phyloP scores from a whole-genome alignment of 1,284 basidiomycete species.

The Agaricales sp. region DNA sequence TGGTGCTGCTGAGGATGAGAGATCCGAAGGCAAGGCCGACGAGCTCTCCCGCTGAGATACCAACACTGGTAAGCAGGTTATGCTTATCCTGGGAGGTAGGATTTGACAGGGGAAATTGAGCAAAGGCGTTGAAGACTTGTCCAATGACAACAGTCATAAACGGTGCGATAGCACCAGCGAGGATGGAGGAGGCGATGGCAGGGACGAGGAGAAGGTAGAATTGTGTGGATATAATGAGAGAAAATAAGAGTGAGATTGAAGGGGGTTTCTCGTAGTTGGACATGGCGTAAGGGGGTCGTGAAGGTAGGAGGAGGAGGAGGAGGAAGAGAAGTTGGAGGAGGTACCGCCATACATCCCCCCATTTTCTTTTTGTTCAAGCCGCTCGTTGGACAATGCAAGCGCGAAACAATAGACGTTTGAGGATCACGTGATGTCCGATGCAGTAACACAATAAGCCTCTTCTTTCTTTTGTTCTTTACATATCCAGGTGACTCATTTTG shows the following conservation, averaged over 20 bases:
- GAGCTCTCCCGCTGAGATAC: constrained; percentile 59
- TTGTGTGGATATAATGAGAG: constrained; percentile 47
- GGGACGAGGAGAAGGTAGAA: constrained; percentile 57
- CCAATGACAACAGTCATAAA: constrained; percentile 93
- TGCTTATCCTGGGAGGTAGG: constrained; percentile 38
- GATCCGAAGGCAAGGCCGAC: constrained; percentile 63
- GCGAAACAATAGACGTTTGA: not conserved
- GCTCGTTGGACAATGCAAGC: not conserved
- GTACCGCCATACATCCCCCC: not conserved
- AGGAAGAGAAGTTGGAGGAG: not conserved
- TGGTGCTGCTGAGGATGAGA: constrained; percentile 65
- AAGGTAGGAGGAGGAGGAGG: not conserved
- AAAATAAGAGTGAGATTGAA: constrained; percentile 54
- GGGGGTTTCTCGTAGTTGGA: constrained; percentile 18
- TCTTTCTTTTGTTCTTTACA: not conserved
- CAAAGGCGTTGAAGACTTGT: constrained; percentile 76
- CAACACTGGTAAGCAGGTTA: constrained; percentile 48
- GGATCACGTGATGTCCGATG: not conserved
- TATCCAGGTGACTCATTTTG: not conserved
- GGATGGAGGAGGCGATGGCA: constrained; percentile 57
- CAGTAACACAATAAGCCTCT: not conserved
- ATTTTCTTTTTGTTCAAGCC: constrained; percentile 1
- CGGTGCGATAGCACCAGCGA: constrained; percentile 74
- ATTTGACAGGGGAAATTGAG: constrained; percentile 31
- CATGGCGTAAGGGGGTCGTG: not conserved